A percentile compares a stretch with the other conserved stretches of the same genome.
phyloP scores from a whole-genome alignment of 176 grass and related monocot genomes.

The Coix lacrymajobi region DNA sequence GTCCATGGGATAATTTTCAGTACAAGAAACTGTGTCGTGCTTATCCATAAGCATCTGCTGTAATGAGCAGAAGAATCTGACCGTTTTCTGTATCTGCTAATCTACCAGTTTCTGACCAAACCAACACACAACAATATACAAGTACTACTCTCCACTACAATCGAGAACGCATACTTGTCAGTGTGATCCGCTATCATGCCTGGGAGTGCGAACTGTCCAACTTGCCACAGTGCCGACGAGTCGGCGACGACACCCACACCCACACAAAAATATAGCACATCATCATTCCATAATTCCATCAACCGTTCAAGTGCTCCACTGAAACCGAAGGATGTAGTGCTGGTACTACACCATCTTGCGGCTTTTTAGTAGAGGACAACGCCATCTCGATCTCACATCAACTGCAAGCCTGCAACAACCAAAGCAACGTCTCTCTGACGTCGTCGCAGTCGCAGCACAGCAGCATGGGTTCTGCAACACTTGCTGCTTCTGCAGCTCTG shows the following conservation, averaged over 20 bases:
- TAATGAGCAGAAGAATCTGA: not conserved
- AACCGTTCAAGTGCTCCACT: conserved; percentile 10
- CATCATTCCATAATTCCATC: not conserved
- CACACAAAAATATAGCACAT: not conserved
- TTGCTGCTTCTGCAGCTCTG: not conserved
- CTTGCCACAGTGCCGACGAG: not conserved
- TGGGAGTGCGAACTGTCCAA: conserved; percentile 5
- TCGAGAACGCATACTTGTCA: not conserved
- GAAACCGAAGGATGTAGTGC: not conserved
- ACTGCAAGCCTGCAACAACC: not conserved
- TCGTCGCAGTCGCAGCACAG: not conserved
- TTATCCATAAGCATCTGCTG: not conserved
- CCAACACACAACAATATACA: conserved; percentile 5
- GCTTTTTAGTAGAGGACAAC: not conserved
- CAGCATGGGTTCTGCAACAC: not conserved
- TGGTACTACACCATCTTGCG: not conserved
- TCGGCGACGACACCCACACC: not conserved
- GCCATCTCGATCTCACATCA: not conserved
- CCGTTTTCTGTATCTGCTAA: conserved; percentile 10
- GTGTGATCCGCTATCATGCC: not conserved
- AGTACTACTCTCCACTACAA: not conserved
- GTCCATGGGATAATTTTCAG: not conserved
- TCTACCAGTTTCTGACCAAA: conserved; percentile 23
- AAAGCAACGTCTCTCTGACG: conserved; percentile 8
- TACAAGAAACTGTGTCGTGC: not conserved